Base-by-base conservation (phyloP, 768 basidiomycete genomes). In the Boletus coccyginus region DNA sequence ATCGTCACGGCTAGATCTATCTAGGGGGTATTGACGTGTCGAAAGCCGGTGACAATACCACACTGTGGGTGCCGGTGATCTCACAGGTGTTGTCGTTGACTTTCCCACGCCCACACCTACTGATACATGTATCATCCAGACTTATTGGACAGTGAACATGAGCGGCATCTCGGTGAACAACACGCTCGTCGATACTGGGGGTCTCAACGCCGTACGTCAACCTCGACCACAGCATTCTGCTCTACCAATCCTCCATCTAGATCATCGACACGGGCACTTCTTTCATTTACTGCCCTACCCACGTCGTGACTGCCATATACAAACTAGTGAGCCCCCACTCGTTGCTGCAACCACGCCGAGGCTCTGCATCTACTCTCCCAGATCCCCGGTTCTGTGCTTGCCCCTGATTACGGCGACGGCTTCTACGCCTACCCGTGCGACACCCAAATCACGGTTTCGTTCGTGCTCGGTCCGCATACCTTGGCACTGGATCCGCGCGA, bases 221-320 rank as follows among this genome's bases (percentile, higher is more conserved):
- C n/a, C 7, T n/a, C 9, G 21, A 60, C 38, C 27, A 52, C 33
- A 50, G 3, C 31, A 58, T 10, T 53, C 59, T 32, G 38, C 27
- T 39, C 38, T 21, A 17, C 48, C 29, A 5, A 42, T 29, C 27
- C 32, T 19, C 19, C 27, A 2, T 21, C 24, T 17, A 87, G 85
- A 83, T 85, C 19, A 77, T 88, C 55, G 87, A 88, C 62, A 85
- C 85, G 0, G 86, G 87, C 32, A 86, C 85, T 5, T 82, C 85
- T 31, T 72, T 87, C 29, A 81, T 87, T 55, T 87, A 87, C 67
- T 56, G 85, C 7, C 83, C 85, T 1, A 65, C 70, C 39, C 46
- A 63, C 0, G 58, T 81, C 31, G 81, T 78, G 7, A 49, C 64
- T 3, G 59, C 68, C 10, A 76, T 88, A 55, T 88, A 87, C 67